Base-by-base conservation (phyloP, 352 stramenopile genomes). In the Phytophthora citricola region DNA sequence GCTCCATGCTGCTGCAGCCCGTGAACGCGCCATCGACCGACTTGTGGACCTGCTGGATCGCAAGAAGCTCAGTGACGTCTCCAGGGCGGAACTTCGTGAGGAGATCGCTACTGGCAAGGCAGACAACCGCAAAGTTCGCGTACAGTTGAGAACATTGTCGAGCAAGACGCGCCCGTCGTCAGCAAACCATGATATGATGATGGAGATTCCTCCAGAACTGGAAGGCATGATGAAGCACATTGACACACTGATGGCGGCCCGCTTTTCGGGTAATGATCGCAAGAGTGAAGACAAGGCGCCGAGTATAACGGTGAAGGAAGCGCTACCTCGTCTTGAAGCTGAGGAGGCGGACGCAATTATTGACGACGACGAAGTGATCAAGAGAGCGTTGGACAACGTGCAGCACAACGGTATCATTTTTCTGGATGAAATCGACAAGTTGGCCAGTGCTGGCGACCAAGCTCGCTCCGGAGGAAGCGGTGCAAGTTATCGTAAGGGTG, bases 381-480 rank as follows among this genome's bases (percentile, higher is more conserved):
- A 91, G 65, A 76, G 68, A 5, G 86, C 86, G 4, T 66, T 94
- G 43, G 83, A 93, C 57, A 91, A 89, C 56, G 97, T 99, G 44
- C 96, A 99, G 78, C 90, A 99, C 77, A 98, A 96, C 63, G 98
- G 98, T 24, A 99, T 99, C 75, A 97, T 99, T 24, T 99, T 99
- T 69, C 97, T 99, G 57, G 98, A 99, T 81, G 98, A 99, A 75
- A 99, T 99, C 52, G 98, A 99, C 79, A 99, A 99, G 79, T 97
- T 99, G 47, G 97, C 97, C 40, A 94, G 83, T 41, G 76, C 86
- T 24, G 69, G 69, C 1, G 87, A 92, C 50, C 94, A 98, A 49
- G 83, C 89, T 50, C 83, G 82, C 11, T 82, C 91, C n/a, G 63
- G 63, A 50, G 68, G 63, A 47, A 59, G 45, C 20, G 95, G 98